Conservation (phyloP, 1,284 basidiomycete species). For the Cutaneotrichosporon mucoides region DNA sequence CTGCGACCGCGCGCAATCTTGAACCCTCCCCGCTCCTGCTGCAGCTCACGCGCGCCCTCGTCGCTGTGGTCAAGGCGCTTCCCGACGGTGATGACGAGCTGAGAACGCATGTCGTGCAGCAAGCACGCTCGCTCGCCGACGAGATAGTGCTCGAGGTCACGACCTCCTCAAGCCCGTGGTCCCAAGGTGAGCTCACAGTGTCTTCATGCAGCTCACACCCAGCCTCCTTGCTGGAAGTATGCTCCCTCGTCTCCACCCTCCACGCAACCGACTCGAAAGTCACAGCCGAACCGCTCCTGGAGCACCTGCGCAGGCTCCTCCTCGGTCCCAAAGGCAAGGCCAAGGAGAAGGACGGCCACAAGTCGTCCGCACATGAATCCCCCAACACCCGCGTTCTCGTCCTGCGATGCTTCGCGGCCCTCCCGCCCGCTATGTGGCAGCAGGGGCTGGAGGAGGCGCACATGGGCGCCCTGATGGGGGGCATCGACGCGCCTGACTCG, state of each 20-base stretch:
- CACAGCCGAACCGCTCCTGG: conserved; percentile 2
- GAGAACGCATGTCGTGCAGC: neutral
- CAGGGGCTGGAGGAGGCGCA: conserved; percentile 28
- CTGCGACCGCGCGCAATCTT: conserved; percentile 6
- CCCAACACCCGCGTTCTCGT: conserved; percentile 38
- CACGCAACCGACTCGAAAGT: conserved; percentile 3
- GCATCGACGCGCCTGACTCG: conserved; percentile 34
- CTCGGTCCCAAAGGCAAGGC: conserved; percentile 9
- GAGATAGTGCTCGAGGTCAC: conserved; percentile 5
- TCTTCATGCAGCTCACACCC: neutral
- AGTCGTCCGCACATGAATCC: neutral
- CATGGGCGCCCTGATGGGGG: conserved; percentile 42
- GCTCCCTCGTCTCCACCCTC: conserved; percentile 1
- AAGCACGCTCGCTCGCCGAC: conserved; percentile 1
- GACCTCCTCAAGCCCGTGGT: neutral
- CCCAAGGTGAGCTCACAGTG: neutral
- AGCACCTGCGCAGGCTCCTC: conserved; percentile 10
- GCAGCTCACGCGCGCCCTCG: conserved; percentile 1
- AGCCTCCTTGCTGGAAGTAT: conserved; percentile 15
- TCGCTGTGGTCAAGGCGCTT: conserved; percentile 6
- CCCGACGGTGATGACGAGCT: neutral
- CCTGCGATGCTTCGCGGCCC: conserved; percentile 30
- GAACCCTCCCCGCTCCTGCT: conserved; percentile 7
- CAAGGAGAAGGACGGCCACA: conserved; percentile 1
- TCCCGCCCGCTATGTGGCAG: conserved; percentile 31